Base-by-base conservation (phyloP, 345 rosid genomes). In the Viola odorata region DNA sequence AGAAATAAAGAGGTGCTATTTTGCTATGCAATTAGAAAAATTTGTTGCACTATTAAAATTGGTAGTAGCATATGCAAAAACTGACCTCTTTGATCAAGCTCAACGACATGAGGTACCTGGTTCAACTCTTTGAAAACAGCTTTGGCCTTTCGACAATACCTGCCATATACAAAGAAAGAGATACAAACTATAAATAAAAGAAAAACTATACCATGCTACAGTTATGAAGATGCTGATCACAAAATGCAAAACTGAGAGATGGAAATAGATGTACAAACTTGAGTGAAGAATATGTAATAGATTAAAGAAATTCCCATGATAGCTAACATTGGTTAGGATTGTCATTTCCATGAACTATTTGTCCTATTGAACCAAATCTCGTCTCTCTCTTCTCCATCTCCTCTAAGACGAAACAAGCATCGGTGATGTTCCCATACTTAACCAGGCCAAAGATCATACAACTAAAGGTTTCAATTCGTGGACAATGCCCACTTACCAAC, bases 1-100 rank as follows among this genome's bases (percentile, higher is more conserved):
- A 23, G 2, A 23, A 23, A 23, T 23, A 23, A 23, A 23, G 32
- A 23, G 32, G 32, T 23, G 32, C 32, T 23, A 23, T 23, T 23
- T 23, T 23, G 32, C 32, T 23, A 23, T 23, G 32, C 32, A 23
- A 23, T 23, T 23, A 23, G 32, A 23, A 23, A 23, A 23, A 23
- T 23, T 2, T 23, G 32, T 2, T 23, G 32, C 32, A 23, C 2
- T 23, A 23, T 23, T 23, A 23, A 23, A 23, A 23, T 23, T 23
- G 32, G 32, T 23, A 23, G 2, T 23, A 23, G 32, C 32, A 23
- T 23, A 23, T 23, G 32, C 32, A 23, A 23, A 23, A 73, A 70
- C 72, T 51, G 56, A 91, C 98, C 94, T 85, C 89, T 88, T 64
- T 87, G 77, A 60, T 92, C 87, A 63, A 92, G 90, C 85, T 89